phyloP scores from a whole-genome alignment of 169 alveolate species.

The Miamiensis avidus region DNA sequence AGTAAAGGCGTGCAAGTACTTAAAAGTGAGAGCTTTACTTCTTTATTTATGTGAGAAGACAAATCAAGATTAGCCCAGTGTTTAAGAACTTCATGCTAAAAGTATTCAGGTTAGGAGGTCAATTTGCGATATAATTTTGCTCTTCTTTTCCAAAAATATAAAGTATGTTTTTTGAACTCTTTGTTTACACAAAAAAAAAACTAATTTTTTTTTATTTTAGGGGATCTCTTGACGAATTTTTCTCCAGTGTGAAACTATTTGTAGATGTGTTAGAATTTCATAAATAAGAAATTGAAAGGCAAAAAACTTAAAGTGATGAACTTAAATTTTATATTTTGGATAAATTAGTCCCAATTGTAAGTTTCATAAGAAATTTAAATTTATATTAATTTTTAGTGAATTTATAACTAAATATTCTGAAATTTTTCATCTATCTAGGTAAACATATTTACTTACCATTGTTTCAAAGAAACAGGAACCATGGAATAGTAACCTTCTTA shows the following conservation, averaged over 20 bases:
- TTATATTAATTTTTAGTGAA: conserved; percentile 1
- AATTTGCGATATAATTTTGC: not conserved
- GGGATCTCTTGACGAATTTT: not conserved
- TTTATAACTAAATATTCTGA: not conserved
- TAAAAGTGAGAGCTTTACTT: not conserved
- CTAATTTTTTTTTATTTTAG: not conserved
- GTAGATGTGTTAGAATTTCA: not conserved
- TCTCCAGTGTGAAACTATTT: not conserved
- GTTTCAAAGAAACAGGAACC: not conserved
- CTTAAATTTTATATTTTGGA: conserved; percentile 4
- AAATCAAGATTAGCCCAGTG: too few species aligned
- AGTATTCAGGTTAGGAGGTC: not conserved
- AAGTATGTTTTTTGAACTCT: not conserved
- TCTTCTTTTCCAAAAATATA: not conserved
- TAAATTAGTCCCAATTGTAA: conserved; percentile 1
- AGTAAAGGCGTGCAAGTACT: not conserved
- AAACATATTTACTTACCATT: not conserved
- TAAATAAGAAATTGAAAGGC: conserved; percentile 1
- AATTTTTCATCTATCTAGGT: not conserved
- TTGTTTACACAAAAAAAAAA: too few species aligned
- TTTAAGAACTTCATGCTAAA: not conserved
- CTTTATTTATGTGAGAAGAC: not conserved
- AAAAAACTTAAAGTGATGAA: not conserved
- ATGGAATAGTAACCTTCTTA: not conserved
- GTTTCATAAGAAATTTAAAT: not conserved